Evolutionary conservation across 495 filamentous ascomycete species (phyloP), one percentile per base, ranked within the genome.

Genomic region (Polyplosphaeria fusca): DNA sequence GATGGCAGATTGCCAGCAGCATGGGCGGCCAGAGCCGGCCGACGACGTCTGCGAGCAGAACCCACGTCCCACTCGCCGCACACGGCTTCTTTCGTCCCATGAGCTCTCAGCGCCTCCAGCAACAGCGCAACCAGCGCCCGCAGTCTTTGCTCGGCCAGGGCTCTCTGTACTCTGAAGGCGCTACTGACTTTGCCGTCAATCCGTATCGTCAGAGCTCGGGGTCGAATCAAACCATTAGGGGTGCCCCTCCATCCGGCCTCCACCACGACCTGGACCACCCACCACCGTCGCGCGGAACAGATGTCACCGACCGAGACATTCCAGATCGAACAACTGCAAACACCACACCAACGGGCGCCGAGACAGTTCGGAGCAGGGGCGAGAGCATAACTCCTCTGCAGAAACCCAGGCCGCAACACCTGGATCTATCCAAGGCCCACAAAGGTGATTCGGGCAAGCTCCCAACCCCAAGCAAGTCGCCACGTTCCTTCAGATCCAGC

Each of bases 21-120:
- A 59, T 76, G 58, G 47, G 55, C 26, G 74, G 43, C 47, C 76
- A 72, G 27, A 81, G 74, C 38, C 67, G 63, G 37, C 66, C 70
- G 35, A 70, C 71, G 35, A 72, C 70, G 4, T 79, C 81, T 23
- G 79, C 79, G 2, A 89, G 87, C 68, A 80, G 84, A 65, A 91
- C 87, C 16, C 93, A 98, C 76, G 92, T 95, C 30, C 91, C 93
- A 5, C 74, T 98, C 25, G 84, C 90, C 5, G 89, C 90, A 13
- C 86, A 91, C 60, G 92, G 86, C 18, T 97, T 98, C 71, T 96
- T 96, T 64, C 85, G 86, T 7, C 93, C 93, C 16, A 95, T 98
- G 93, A 96, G 91, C 73, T 94, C 90, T 20, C 91, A 96, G 70
- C 83, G 88, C 67, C 76, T 96, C 44, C 93, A 98, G 71, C 91